Evolutionary conservation across 805 yeast species (phyloP).

Genomic region (Hanseniaspora hatyaiensis): DNA sequence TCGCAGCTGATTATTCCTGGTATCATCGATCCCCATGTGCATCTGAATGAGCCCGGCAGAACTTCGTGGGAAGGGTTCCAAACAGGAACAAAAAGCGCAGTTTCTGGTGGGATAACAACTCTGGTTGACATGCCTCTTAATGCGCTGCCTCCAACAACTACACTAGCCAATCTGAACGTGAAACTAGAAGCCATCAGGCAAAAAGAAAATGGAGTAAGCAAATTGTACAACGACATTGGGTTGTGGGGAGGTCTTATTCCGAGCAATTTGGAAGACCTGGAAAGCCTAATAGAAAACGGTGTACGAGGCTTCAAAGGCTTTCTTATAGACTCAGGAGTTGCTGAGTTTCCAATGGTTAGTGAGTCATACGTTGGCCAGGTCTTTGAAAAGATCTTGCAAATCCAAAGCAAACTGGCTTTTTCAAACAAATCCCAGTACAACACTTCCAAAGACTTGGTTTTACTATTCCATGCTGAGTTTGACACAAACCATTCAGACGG

Average conservation of each 20-base stretch:
- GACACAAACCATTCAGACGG: constrained; percentile 34
- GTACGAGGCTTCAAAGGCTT: constrained; percentile 92
- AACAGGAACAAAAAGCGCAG: constrained; percentile 92
- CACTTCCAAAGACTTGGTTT: constrained; percentile 41
- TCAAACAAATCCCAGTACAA: neutral
- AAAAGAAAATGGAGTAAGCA: constrained; percentile 41
- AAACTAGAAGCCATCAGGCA: constrained; percentile 48
- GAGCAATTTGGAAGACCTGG: constrained; percentile 52
- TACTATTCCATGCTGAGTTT: constrained; percentile 93
- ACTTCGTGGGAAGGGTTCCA: constrained; percentile 98
- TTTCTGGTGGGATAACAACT: constrained; percentile 92
- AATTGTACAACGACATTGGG: constrained; percentile 86
- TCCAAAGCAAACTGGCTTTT: neutral
- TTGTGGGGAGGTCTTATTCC: constrained; percentile 97
- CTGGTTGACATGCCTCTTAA: constrained; percentile 93
- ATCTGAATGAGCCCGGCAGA: constrained; percentile 92
- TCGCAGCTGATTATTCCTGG: constrained; percentile 74
- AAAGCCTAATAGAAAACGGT: constrained; percentile 70
- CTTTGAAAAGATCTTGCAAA: constrained; percentile 43
- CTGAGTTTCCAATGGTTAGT: constrained; percentile 78
- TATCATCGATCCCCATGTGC: constrained; percentile 86
- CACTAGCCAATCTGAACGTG: constrained; percentile 56
- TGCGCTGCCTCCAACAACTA: constrained; percentile 93
- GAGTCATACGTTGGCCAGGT: constrained; percentile 43
- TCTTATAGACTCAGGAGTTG: constrained; percentile 89